These are phyloP conservation scores for Thinopyrum elongatum DNA, from an alignment of 176 grass and related monocot species.

Conservation along the genomic window DNA sequence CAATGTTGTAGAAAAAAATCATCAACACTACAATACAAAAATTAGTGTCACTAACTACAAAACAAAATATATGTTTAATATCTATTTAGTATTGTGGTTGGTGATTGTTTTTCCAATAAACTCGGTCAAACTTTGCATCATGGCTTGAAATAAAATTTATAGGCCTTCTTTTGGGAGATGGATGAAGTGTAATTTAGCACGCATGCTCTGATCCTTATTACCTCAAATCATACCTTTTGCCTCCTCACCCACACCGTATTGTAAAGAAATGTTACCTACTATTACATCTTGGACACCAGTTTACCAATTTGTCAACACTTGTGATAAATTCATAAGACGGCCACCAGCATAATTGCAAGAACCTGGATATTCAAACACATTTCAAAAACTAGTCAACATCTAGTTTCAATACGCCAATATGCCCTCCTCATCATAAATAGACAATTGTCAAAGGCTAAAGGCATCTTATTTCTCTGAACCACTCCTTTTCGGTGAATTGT, in stretches of 20 bases:
- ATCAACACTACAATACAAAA: too few species aligned
- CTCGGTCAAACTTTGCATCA: too few species aligned
- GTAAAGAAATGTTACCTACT: background rate
- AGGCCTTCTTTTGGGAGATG: too few species aligned
- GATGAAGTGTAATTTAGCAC: background rate
- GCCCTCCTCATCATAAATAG: background rate
- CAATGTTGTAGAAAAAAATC: too few species aligned
- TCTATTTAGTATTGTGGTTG: too few species aligned
- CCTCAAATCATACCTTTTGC: background rate
- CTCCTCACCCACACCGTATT: background rate
- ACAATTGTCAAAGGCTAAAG: background rate
- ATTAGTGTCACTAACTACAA: too few species aligned
- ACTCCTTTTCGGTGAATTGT: background rate
- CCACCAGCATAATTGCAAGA: background rate
- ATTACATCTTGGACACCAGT: background rate
- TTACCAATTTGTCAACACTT: background rate
- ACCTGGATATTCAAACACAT: background rate
- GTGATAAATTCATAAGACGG: background rate
- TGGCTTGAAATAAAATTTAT: too few species aligned
- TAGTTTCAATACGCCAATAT: background rate
- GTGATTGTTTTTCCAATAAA: too few species aligned
- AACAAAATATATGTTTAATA: too few species aligned
- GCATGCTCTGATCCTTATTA: background rate
- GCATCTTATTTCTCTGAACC: background rate
- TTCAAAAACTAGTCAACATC: conserved; percentile 9